These are phyloP conservation scores for Schoenoplectus tabernaemontani DNA, from an alignment of 202 grass and related monocot genomes.

Conservation along the genomic window DNA sequence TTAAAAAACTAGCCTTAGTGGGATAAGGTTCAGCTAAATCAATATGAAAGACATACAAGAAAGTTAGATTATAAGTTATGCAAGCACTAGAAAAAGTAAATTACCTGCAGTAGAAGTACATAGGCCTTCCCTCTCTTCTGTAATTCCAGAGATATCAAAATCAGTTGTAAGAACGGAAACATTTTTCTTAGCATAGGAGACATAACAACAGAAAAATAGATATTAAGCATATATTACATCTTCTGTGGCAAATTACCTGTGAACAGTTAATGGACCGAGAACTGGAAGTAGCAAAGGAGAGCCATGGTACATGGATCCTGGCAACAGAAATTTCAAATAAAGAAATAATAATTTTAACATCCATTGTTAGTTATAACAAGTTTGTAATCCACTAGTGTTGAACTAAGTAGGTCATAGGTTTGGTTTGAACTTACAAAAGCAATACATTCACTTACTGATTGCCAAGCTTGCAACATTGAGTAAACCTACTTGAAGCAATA, in stretches of 20 bases:
- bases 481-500: background rate
- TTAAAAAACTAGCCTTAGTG: background rate
- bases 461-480: background rate
- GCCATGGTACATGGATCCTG: conserved; percentile 97
- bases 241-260: conserved; percentile 41
- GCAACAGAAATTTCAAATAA: conserved; percentile 17
- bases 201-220: conserved; percentile 10
- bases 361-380: background rate
- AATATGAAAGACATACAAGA: conserved; percentile 8
- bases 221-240: background rate
- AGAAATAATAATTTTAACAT: conserved; percentile 3
- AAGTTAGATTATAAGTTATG: conserved; percentile 2
- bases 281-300: conserved; percentile 75
- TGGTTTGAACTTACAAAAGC: background rate
- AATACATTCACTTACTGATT: background rate
- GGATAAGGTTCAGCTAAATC: background rate
- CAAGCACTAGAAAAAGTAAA: conserved; percentile 11
- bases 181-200: background rate
- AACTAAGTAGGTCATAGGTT: background rate
- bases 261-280: conserved; percentile 63
- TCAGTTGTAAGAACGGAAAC: conserved; percentile 9
- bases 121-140: conserved; percentile 47
- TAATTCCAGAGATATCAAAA: conserved; percentile 23
- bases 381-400: background rate
- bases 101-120: conserved; percentile 82